A percentile compares a stretch with the other conserved stretches of the same genome.
These are phyloP conservation scores for Epichloe glyceriae DNA, from an alignment of 2,329 filamentous ascomycete species.

Conservation along the genomic window DNA sequence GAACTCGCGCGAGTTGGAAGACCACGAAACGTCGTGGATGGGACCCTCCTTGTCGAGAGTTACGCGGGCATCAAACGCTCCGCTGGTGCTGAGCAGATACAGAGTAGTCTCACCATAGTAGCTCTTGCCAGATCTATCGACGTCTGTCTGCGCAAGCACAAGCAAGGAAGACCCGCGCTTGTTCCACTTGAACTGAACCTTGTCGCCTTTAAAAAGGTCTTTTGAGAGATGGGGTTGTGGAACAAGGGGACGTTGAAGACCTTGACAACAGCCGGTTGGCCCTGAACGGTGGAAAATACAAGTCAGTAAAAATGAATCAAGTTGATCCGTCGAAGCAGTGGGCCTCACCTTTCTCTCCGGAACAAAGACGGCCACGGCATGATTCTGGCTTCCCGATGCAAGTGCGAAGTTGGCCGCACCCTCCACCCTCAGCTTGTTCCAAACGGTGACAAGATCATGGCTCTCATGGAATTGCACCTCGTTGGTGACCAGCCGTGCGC, in stretches of 20 bases:
- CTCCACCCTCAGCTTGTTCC: slow-evolving; percentile 91
- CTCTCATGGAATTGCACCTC: slow-evolving; percentile 96
- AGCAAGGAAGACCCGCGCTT: slow-evolving; percentile 79
- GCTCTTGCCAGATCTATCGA: slow-evolving; percentile 96
- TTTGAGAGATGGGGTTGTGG: slow-evolving; percentile 71
- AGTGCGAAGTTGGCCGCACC: slow-evolving; percentile 82
- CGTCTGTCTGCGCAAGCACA: slow-evolving; percentile 92
- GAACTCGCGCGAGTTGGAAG: slow-evolving; percentile 93
- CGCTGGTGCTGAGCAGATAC: slow-evolving; percentile 85
- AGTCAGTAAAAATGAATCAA: not conserved
- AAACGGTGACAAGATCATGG: slow-evolving; percentile 70
- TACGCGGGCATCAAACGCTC: slow-evolving; percentile 83
- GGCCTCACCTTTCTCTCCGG: slow-evolving; percentile 78
- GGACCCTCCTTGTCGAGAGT: slow-evolving; percentile 92
- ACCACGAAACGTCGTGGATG: slow-evolving; percentile 98
- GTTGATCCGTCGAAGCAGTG: not conserved
- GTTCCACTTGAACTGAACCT: slow-evolving; percentile 98
- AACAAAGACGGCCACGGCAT: slow-evolving; percentile 87
- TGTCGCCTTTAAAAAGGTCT: slow-evolving; percentile 99
- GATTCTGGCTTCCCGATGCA: slow-evolving; percentile 68
- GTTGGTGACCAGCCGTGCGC: slow-evolving; percentile 87
- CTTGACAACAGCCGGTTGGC: slow-evolving; percentile 85
- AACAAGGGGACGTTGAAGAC: slow-evolving; percentile 91
- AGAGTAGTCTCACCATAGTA: slow-evolving; percentile 98
- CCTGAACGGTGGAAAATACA: slow-evolving; percentile 27